Evolutionary conservation across 345 rosid species (phyloP).

Genomic region (Eucalyptus erythrocorys): DNA sequence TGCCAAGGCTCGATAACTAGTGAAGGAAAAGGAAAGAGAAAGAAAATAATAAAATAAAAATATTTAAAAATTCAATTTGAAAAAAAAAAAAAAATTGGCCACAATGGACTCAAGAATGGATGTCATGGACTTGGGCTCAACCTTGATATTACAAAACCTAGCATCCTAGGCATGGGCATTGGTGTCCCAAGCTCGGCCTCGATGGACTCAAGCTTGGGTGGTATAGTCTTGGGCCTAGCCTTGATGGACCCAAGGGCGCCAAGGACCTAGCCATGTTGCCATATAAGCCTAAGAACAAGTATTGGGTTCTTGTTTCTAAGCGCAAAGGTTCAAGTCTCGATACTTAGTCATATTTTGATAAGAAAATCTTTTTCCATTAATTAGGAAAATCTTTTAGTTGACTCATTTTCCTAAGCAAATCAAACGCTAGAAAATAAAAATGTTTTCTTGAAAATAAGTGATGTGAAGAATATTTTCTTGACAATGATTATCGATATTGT

Average conservation of each 20-base stretch:
- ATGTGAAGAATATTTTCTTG: too few relatives aligned
- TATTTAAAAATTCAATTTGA: too few relatives aligned
- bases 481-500: neutral
- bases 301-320: neutral
- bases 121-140: accelerated
- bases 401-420: too few relatives aligned
- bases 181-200: accelerated
- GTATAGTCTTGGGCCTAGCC: neutral
- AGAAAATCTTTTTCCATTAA: too few relatives aligned
- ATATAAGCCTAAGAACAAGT: neutral
- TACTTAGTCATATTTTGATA: too few relatives aligned
- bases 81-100: neutral
- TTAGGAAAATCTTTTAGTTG: neutral
- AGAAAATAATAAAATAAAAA: too few relatives aligned
- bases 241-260: neutral
- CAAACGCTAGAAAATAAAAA: neutral
- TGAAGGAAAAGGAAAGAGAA: neutral
- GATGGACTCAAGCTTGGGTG: accelerated
- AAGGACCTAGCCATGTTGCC: accelerated
- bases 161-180: neutral
- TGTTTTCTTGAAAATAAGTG: too few relatives aligned
- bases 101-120: neutral
- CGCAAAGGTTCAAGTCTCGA: accelerated
- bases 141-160: neutral
- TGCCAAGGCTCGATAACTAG: accelerated